Evolutionary conservation across 495 filamentous ascomycete genomes (phyloP).

Genomic region (Penicillium tannophilum): DNA sequence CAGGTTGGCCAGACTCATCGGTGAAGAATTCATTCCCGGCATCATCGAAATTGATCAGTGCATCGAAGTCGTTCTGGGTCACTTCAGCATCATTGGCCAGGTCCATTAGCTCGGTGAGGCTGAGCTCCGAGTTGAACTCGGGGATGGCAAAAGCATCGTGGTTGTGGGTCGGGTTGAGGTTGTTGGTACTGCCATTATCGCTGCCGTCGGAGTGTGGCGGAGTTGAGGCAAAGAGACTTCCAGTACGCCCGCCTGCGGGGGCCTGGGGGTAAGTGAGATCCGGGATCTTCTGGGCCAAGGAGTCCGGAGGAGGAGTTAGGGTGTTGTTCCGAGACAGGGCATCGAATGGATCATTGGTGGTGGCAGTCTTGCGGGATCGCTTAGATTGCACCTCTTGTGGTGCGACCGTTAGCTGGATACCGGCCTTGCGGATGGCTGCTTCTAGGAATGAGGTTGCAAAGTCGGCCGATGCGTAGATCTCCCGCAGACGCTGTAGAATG

Average conservation of each 20-base stretch:
- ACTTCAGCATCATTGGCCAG: conserved; percentile 51
- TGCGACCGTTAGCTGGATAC: conserved; percentile 57
- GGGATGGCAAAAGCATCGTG: conserved; percentile 41
- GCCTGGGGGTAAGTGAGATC: conserved; percentile 45
- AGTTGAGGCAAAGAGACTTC: conserved; percentile 42
- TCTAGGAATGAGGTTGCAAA: conserved; percentile 85
- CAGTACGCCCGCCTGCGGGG: conserved; percentile 19
- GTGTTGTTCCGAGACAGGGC: conserved; percentile 32
- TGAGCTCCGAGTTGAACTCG: conserved; percentile 40
- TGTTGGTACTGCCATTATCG: conserved; percentile 49
- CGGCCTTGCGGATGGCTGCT: conserved; percentile 78
- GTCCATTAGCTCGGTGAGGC: conserved; percentile 49
- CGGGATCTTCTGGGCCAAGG: conserved; percentile 46
- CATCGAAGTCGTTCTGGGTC: conserved; percentile 54
- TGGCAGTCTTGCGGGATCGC: conserved; percentile 13
- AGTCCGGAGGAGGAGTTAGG: conserved; percentile 49
- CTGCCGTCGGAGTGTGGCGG: conserved; percentile 48
- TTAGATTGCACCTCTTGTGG: conserved; percentile 42
- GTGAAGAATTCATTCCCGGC: conserved; percentile 42
- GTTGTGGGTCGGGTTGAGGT: conserved; percentile 38
- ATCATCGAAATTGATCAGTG: conserved; percentile 52
- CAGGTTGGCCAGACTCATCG: conserved; percentile 26
- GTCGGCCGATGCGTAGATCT: conserved; percentile 85
- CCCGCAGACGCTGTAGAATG: conserved; percentile 76
- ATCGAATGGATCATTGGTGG: conserved; percentile 24